phyloP scores from a whole-genome alignment of 208 protist genomes.

The Leishmania gerbilli region DNA sequence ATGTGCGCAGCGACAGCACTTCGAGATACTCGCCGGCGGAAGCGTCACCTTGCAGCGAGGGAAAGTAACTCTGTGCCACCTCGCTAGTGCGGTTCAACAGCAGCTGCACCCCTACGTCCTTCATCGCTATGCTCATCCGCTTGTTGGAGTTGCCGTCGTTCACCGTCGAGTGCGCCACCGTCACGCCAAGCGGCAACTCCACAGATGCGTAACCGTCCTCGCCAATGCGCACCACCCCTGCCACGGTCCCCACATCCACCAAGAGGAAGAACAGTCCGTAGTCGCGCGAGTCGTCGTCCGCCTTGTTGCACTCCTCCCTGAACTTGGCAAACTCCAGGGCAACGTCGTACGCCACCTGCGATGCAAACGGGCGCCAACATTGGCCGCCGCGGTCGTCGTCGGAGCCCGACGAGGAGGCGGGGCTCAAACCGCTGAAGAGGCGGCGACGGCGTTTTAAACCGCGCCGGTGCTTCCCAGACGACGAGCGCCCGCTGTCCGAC shows the following conservation, averaged over 20 bases:
- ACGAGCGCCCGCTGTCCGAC: slow-evolving; percentile 1
- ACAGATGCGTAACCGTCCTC: slow-evolving; percentile 57
- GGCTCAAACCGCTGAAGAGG: slow-evolving; percentile 14
- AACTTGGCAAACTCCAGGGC: slow-evolving; percentile 58
- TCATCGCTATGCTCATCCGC: slow-evolving; percentile 49
- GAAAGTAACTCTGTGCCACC: slow-evolving; percentile 19
- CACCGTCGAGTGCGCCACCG: slow-evolving; percentile 60
- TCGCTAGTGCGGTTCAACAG: slow-evolving; percentile 35
- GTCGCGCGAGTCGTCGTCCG: slow-evolving; percentile 73
- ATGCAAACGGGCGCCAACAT: slow-evolving; percentile 25
- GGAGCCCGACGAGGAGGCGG: slow-evolving; percentile 3
- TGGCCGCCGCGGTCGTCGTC: slow-evolving; percentile 6
- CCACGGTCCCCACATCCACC: slow-evolving; percentile 37
- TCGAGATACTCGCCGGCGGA: slow-evolving; percentile 48
- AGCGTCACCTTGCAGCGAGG: slow-evolving; percentile 10
- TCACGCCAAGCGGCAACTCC: slow-evolving; percentile 65
- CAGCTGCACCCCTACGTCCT: slow-evolving; percentile 46
- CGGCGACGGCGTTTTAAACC: slow-evolving; percentile 17
- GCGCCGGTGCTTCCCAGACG: not conserved
- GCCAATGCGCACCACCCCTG: slow-evolving; percentile 50
- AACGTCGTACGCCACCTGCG: slow-evolving; percentile 46
- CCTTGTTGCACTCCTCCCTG: slow-evolving; percentile 58
- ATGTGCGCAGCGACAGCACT: slow-evolving; percentile 70
- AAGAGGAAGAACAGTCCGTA: slow-evolving; percentile 74
- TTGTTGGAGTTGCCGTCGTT: slow-evolving; percentile 89